Base-by-base conservation (phyloP, 495 filamentous ascomycete genomes). In the Pyronema omphalodes region DNA sequence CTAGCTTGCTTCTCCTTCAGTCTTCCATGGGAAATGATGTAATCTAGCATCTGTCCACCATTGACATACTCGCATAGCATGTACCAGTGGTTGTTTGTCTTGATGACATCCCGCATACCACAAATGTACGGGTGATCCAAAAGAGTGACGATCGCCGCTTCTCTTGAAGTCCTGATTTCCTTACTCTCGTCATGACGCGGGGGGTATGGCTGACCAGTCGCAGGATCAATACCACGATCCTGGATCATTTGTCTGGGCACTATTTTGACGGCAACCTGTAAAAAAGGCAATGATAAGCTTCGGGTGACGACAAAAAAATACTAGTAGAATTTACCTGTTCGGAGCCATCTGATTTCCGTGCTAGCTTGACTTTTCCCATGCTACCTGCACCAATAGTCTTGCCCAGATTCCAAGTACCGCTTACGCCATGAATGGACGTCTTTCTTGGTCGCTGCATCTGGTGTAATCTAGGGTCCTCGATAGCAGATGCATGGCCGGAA, bases 41-140 rank as follows among this genome's bases (percentile, higher is more conserved):
- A 99, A 71, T 99, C 91, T 43, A 99, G 78, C 91, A 99, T 99
- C 68, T 99, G 91, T 11, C 91, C 93, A 47, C 91, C 91, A 66
- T 99, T 95, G 69, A 99, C 93, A 67, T 94, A 94, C 71, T 99
- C 91, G 65, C 96, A 99, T 18, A 99, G 79, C 91, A 99, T 99
- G 67, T 99, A 99, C 91, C 91, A 99, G 67, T 99, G 91, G 68
- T 94, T 91, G 62, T 87, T 85, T 14, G 91, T 96, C 18, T 88
- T 83, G 51, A 95, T 79, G 11, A 94, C 86, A 69, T 99, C 91
- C 55, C 88, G 77, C 78, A 99, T 88, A 6, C 82, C 89, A 67
- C 91, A 99, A 55, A 98, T 93, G 66, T 95, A 94, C 4, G 91
- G 93, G 59, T 96, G 91, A 65, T 88, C 82, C 43, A 94, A 77